Evolutionary conservation across 805 yeast genomes (phyloP), one percentile per base, ranked within the genome.

Genomic region (Candida gorgasii): DNA sequence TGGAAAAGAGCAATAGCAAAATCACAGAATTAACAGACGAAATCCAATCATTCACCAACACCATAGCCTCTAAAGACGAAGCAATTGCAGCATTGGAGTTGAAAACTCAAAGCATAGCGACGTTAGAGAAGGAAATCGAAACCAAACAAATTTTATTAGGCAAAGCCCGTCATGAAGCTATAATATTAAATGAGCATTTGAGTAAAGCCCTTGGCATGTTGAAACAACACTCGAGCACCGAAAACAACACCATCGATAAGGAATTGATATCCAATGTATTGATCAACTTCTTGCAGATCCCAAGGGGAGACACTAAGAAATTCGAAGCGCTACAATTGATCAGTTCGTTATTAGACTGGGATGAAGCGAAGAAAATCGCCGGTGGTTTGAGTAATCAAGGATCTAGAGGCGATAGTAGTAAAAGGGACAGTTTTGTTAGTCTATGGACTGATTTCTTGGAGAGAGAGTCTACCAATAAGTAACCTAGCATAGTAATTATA

Each of bases 271-370:
- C 97, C 2, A 93, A 93, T 60, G 72, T 93, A 47, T 68, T 93
- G 39, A 76, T 93, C 13, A 87, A 93, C 42, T 93, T 90, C 63
- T 75, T 93, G 13, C 84, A 84, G 24, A 71, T 92, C 22, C 97
- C 96, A 5, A 73, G 99, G 47, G 96, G 93, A 1, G 99, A 93
- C 60, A 78, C 96, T 7, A 92, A 90, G 65, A 89, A 93, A 63
- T 93, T 86, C 59, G 98, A 93, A 71, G 96, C 93, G 3, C 72
- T 93, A 37, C 86, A 80, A 58, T 75, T 93, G 46, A 84, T 93
- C 31, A 78, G 96, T 8, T 86, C 87, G 46, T 82, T 84, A 51
- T 70, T 93, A 45, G 84, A 79, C 45, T 93, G 99, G 99, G 92
- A 86, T 61, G 93, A 88, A 38, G 82, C 77, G 33, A 81, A 86